Evolutionary conservation across 106 monocot species (phyloP).

Genomic region (Vanilla planifolia): DNA sequence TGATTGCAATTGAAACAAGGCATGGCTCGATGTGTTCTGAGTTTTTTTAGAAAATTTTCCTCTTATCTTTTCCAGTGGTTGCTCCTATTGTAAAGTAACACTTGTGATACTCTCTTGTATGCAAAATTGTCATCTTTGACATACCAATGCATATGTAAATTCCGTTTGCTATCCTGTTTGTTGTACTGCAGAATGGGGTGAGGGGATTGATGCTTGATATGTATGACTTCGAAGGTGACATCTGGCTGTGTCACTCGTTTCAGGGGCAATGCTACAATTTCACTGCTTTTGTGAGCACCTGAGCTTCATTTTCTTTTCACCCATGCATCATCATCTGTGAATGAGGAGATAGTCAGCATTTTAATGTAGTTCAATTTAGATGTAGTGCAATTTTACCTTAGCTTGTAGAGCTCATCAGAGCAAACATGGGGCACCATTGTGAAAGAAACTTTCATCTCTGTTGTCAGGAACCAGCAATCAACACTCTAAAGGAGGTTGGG

Average conservation of each 20-base stretch:
- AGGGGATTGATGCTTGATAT: conserved; percentile 95
- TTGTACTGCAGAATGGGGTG: conserved; percentile 66
- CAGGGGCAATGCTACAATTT: conserved; percentile 96
- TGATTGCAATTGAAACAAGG: too few species aligned
- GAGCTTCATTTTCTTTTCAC: background rate
- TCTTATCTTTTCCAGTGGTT: background rate
- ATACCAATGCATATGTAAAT: background rate
- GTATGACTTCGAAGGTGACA: conserved; percentile 85
- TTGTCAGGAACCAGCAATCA: conserved; percentile 83
- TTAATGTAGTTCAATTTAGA: too few species aligned
- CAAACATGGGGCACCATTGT: background rate
- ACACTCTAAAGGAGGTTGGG: conserved; percentile 91
- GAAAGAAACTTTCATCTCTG: conserved; percentile 5
- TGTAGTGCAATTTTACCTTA: too few species aligned
- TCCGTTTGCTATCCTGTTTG: background rate
- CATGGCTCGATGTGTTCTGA: too few species aligned
- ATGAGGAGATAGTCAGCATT: too few species aligned
- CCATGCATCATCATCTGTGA: too few species aligned
- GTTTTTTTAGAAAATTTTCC: too few species aligned
- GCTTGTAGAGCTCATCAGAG: background rate
- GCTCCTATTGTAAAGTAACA: background rate
- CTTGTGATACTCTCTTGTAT: background rate
- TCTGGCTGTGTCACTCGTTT: conserved; percentile 98
- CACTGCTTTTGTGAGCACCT: conserved; percentile 82
- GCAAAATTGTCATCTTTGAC: background rate